A percentile compares a stretch with the other conserved stretches of the same genome.
Conservation (phyloP, 2,329 filamentous ascomycete genomes). For the Aspergillus oerlinghausenensis region DNA sequence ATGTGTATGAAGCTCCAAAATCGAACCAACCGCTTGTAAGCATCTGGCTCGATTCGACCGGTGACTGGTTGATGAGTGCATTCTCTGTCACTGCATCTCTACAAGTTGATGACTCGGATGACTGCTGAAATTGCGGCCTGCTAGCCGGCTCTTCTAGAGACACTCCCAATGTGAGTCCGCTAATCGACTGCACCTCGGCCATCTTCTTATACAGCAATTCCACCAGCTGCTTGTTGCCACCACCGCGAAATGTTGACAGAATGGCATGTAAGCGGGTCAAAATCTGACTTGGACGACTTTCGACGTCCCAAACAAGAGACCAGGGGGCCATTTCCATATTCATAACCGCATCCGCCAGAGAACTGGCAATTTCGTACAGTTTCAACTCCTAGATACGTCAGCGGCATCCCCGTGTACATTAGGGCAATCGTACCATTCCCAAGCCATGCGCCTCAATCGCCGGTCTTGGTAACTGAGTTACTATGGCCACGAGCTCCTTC, state of each 20-base stretch:
- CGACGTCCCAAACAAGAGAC: slow-evolving; percentile 11
- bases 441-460: slow-evolving; percentile 50
- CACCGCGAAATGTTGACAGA: slow-evolving; percentile 18
- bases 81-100: neutral
- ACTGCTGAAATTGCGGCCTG: neutral
- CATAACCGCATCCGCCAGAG: slow-evolving; percentile 21
- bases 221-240: slow-evolving; percentile 17
- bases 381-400: slow-evolving; percentile 22
- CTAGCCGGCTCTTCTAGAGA: neutral
- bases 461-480: slow-evolving; percentile 42
- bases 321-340: slow-evolving; percentile 12
- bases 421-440: slow-evolving; percentile 28
- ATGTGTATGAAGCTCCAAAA: neutral
- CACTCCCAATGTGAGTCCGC: neutral
- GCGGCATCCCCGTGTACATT: neutral
- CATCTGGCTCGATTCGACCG: neutral
- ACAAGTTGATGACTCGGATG: neutral
- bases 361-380: slow-evolving; percentile 23
- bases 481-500: slow-evolving; percentile 42
- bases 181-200: slow-evolving; percentile 15
- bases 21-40: neutral
- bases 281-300: slow-evolving; percentile 18
- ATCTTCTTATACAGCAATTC: slow-evolving; percentile 22
- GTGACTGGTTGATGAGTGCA: neutral
- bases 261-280: slow-evolving; percentile 19